Conservation (phyloP, 2,329 filamentous ascomycete genomes). For the Diaporthe velutina region DNA sequence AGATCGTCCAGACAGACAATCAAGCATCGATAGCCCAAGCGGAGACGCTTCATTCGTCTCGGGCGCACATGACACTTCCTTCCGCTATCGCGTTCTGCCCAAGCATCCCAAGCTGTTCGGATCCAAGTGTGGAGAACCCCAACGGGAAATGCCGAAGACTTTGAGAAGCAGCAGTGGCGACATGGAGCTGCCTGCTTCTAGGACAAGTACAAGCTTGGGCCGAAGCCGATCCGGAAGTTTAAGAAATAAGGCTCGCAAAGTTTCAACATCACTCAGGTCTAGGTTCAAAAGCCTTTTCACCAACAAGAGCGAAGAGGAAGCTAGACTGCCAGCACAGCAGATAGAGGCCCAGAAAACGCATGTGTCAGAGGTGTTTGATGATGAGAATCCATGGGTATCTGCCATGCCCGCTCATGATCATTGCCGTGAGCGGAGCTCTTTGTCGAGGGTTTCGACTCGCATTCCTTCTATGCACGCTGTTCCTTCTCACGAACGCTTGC, state of each 20-base stretch:
- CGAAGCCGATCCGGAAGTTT: constrained; percentile 52
- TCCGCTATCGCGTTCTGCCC: constrained; percentile 46
- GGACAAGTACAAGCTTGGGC: constrained; percentile 35
- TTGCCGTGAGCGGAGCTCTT: constrained; percentile 33
- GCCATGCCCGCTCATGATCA: constrained; percentile 28
- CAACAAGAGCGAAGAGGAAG: constrained; percentile 52
- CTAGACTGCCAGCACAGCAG: constrained; percentile 63
- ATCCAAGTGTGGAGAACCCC: constrained; percentile 51
- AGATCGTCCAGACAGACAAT: constrained; percentile 42
- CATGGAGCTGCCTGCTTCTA: constrained; percentile 29
- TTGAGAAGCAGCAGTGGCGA: constrained; percentile 60
- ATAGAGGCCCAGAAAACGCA: constrained; percentile 58
- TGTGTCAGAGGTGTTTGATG: constrained; percentile 42
- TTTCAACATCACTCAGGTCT: constrained; percentile 72
- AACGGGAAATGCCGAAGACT: constrained; percentile 61
- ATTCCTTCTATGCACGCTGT: constrained; percentile 64
- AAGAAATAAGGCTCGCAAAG: constrained; percentile 68
- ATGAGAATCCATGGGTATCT: constrained; percentile 31
- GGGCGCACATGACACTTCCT: constrained; percentile 33
- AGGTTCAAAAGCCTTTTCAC: constrained; percentile 72
- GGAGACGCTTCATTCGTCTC: constrained; percentile 51
- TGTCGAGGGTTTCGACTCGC: constrained; percentile 63
- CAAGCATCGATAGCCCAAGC: constrained; percentile 33
- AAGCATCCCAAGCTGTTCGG: constrained; percentile 61
- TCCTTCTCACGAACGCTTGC: constrained; percentile 59